Conservation (phyloP, 1,284 basidiomycete species). For the Porphyrellus sp. region DNA sequence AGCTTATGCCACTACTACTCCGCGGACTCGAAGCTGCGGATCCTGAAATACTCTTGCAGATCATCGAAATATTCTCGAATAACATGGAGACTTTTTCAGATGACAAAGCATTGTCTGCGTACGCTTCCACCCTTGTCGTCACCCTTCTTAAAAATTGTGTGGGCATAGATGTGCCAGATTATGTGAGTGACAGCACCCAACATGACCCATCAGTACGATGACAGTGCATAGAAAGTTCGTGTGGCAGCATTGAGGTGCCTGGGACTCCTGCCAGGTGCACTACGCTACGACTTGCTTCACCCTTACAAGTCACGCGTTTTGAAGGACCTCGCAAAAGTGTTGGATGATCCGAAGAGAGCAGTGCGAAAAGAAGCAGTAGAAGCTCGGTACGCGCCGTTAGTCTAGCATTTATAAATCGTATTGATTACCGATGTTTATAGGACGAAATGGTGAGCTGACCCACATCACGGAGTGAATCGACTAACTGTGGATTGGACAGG, state of each 20-base stretch:
- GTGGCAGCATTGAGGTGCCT: conserved; percentile 75
- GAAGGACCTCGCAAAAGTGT: conserved; percentile 64
- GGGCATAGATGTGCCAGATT: conserved; percentile 47
- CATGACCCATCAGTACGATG: not conserved
- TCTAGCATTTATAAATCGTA: not conserved
- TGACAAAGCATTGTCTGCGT: conserved; percentile 56
- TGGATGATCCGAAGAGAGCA: conserved; percentile 82
- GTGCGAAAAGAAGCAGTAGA: conserved; percentile 88
- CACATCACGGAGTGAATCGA: not conserved
- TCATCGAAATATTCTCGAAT: conserved; percentile 76
- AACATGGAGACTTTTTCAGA: conserved; percentile 63
- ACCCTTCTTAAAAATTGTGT: conserved; percentile 66
- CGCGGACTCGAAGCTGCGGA: conserved; percentile 81
- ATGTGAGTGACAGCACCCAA: conserved; percentile 39
- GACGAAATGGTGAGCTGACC: conserved; percentile 48
- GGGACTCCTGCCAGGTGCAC: conserved; percentile 64
- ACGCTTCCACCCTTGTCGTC: conserved; percentile 69
- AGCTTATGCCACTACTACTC: conserved; percentile 88
- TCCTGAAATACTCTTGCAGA: conserved; percentile 68
- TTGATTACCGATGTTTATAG: conserved; percentile 31
- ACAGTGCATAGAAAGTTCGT: conserved; percentile 59
- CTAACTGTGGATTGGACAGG: conserved; percentile 36
- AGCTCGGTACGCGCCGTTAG: conserved; percentile 50
- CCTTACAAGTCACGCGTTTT: conserved; percentile 72
- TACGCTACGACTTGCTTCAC: conserved; percentile 79